Evolutionary conservation across 2,329 filamentous ascomycete species (phyloP), one percentile per base, ranked within the genome.

Genomic region (Alternaria incomplexa): DNA sequence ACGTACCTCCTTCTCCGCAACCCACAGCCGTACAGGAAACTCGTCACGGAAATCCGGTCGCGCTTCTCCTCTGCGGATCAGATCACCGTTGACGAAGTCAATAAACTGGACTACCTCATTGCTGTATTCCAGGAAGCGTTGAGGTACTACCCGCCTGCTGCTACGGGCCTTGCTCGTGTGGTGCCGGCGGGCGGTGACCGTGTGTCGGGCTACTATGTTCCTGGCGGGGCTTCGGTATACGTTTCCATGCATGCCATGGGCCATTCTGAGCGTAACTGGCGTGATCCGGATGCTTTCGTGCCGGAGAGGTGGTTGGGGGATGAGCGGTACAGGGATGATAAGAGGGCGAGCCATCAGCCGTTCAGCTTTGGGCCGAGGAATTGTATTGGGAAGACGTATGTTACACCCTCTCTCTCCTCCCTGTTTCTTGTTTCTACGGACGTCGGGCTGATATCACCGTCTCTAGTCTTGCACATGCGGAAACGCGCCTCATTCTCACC

Each of bases 1-100:
- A 83, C 82, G 0, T 85, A 79, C 56, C 73, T 82, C 0, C 72
- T 87, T 0, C 68, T 83, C 22, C 62, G 48, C 17, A 59, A 77
- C 43, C 57, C 62, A 1, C 44, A 50, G 0, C 55, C 56, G 1
- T 73, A 74, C 54, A 51, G 54, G 0, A 76, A 73, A 26, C 50
- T 77, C 1, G 65, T 64, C 1, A 45, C 60, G 13, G 73, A 77
- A 32, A 69, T 79, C 26, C 70, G 76, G 8, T 61, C 56, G 17
- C 61, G 47, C 1, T 79, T 79, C 56, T 53, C 64, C 3, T 56
- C 50, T 2, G 17, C 46, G 2, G 40, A 30, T 0, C 64, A 75
- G 0, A 79, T 79, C 10, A 77, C 70, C 2, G 61, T 75, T 11
- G 75, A 76, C 0, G 58, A 56, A 23, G 74, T 74, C 0, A 69